phyloP scores from a whole-genome alignment of 805 yeast genomes.

The Naumovozyma baii region DNA sequence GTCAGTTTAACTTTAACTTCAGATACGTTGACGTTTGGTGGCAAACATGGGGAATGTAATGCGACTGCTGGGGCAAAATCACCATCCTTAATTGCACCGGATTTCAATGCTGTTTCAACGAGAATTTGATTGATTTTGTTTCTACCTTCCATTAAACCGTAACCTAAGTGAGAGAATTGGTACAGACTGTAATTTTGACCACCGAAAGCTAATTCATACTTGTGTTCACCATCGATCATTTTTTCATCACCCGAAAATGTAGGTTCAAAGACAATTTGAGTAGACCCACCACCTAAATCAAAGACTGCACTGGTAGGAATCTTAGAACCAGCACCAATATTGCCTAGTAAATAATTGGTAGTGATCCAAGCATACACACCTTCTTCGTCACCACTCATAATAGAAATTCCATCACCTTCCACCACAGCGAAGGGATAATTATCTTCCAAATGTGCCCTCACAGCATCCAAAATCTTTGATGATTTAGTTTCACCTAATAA shows the following conservation, averaged over 20 bases:
- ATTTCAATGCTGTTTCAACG: conserved; percentile 41
- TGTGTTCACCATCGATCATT: conserved; percentile 82
- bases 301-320: conserved; percentile 91
- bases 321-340: conserved; percentile 69
- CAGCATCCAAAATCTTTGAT: conserved; percentile 61
- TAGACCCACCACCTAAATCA: conserved; percentile 97
- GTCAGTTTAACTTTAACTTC: conserved; percentile 52
- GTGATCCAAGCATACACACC: conserved; percentile 99
- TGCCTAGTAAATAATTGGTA: conserved; percentile 84
- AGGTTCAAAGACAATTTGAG: conserved; percentile 98
- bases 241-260: conserved; percentile 48
- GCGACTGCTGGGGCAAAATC: conserved; percentile 36
- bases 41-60: conserved; percentile 73
- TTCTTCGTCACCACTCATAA: conserved; percentile 95
- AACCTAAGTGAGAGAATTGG: conserved; percentile 92
- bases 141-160: conserved; percentile 92
- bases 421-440: conserved; percentile 92
- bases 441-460: conserved; percentile 60
- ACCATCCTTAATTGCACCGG: conserved; percentile 31
- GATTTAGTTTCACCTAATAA: conserved; percentile 71
- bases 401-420: conserved; percentile 72
- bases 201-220: conserved; percentile 72
- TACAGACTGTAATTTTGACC: conserved; percentile 70
- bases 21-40: conserved; percentile 60
- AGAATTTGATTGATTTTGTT: conserved; percentile 64